These are phyloP conservation scores for Sphagnum magellanicum DNA, from an alignment of 228 moss, liverwort and hornwort species.

Conservation along the genomic window DNA sequence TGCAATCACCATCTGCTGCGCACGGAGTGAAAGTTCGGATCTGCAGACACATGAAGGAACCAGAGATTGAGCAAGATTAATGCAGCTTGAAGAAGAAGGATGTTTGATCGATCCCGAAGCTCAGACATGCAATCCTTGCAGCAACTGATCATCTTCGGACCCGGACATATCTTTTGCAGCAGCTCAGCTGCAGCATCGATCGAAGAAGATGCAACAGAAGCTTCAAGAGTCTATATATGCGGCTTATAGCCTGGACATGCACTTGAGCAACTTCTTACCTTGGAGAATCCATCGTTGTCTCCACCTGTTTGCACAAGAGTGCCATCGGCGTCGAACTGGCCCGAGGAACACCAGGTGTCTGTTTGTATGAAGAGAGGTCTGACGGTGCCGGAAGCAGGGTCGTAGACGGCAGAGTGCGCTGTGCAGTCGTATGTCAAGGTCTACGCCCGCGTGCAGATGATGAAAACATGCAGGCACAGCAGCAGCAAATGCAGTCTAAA, in stretches of 20 bases:
- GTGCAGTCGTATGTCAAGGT: constrained; percentile 18
- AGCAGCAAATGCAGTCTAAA: no score
- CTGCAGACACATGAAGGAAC: background rate
- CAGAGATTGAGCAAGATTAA: no score
- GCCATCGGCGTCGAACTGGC: constrained; percentile 22
- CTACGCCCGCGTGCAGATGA: constrained; percentile 3
- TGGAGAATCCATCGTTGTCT: constrained; percentile 32
- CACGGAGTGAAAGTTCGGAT: constrained; percentile 25
- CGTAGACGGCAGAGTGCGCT: constrained; percentile 40
- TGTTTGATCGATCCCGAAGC: no score
- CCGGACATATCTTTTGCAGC: no score
- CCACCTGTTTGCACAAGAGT: constrained; percentile 35
- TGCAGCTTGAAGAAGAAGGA: no score
- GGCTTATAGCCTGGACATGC: no score
- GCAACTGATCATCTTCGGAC: no score
- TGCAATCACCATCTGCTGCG: constrained; percentile 8
- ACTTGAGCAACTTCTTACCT: background rate
- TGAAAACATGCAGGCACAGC: no score
- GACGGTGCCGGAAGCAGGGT: constrained; percentile 4
- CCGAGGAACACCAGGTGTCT: constrained; percentile 53
- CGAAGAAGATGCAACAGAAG: no score
- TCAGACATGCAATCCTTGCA: no score
- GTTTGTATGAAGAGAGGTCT: constrained; percentile 21
- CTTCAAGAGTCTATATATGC: no score
- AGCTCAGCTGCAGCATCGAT: no score